Evolutionary conservation across 202 grass and related monocot species (phyloP), one percentile per base, ranked within the genome.

Genomic region (Setaria italica): DNA sequence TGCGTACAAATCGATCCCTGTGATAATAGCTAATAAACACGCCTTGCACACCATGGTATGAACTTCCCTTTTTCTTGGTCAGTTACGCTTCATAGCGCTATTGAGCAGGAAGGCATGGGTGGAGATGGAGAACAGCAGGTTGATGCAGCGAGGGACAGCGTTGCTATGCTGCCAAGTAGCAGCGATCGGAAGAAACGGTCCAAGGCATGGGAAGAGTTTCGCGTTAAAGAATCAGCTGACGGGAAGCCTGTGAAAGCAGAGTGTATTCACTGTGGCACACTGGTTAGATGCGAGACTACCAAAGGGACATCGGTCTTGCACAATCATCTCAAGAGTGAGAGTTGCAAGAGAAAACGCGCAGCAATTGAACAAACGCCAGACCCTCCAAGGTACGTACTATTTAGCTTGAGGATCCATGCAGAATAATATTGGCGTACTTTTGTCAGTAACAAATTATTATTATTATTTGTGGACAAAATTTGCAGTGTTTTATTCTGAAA

Each of bases 261-360:
- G 13, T 80, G 80, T 32, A 56, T 19, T 0, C 20, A 81, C 59
- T 84, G 35, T 39, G 25, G 25, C 25, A 25, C 25, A 25, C 25
- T 25, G 25, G 25, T 25, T 25, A 25, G 25, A 25, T 25, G 25
- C 25, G 25, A 25, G 25, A 25, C 81, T 14, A 15, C 2, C 0
- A 83, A 20, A 0, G 79, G 79, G 13, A 82, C 66, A 9, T 55
- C 66, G 4, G 67, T 70, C 32, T 30, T 58, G 79, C 51, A 57
- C 20, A 69, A 80, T 25, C 78, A 80, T 68, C 16, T 80, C 32
- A 80, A 41, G 6, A 82, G 55, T 46, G 66, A 9, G 0, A 70
- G n/a, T 19, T 82, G 67, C 32, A 20, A 5, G 6, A 59, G 43
- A 4, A 59, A 47, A 82, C 80, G 39, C 60, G 15, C 15, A 60